Conservation (phyloP, 2,329 filamentous ascomycete genomes). For the Chaetothyriales sp. region DNA sequence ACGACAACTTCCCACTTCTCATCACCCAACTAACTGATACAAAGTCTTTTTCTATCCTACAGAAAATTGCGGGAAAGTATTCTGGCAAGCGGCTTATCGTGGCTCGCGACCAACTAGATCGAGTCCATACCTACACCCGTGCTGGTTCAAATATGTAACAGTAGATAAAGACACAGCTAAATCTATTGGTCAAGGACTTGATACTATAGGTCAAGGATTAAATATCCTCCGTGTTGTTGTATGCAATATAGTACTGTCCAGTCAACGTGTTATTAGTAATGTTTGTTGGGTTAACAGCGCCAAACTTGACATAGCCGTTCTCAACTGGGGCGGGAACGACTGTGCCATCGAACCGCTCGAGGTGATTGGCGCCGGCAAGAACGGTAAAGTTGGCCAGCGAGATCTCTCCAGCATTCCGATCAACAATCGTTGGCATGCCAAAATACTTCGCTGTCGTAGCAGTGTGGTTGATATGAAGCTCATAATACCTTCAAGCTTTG, state of each 20-base stretch:
- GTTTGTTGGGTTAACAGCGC: constrained; percentile 21
- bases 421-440: constrained; percentile 44
- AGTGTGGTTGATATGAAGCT: constrained; percentile 43
- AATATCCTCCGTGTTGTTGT: constrained; percentile 9
- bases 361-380: constrained; percentile 42
- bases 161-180: too few relatives aligned
- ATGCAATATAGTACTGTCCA: constrained; percentile 20
- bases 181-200: too few relatives aligned
- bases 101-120: too few relatives aligned
- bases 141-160: too few relatives aligned
- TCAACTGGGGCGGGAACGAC: constrained; percentile 35
- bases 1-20: too few relatives aligned
- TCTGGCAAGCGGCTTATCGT: too few relatives aligned
- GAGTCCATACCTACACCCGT: too few relatives aligned
- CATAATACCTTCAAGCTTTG: constrained; percentile 39
- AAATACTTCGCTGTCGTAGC: constrained; percentile 50
- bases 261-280: constrained; percentile 23
- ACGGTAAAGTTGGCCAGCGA: constrained; percentile 57
- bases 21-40: too few relatives aligned
- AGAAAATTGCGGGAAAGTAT: too few relatives aligned
- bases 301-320: constrained; percentile 23
- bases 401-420: constrained; percentile 48
- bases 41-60: too few relatives aligned
- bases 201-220: not conserved
- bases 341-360: constrained; percentile 27